Conservation (phyloP, 2,329 filamentous ascomycete genomes). For the Clathrospora elynae region DNA sequence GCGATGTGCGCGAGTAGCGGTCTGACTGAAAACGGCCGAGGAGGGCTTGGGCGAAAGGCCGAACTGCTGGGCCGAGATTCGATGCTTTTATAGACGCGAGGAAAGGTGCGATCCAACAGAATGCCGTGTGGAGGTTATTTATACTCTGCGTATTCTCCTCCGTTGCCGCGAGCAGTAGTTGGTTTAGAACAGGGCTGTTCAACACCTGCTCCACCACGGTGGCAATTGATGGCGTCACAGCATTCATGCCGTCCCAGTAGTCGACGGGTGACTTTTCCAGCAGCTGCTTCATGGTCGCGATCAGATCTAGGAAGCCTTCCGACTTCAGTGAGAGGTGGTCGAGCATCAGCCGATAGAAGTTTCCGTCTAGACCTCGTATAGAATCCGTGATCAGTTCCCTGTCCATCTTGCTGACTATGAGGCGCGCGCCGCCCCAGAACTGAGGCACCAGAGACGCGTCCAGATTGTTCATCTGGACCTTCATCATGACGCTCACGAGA, state of each 20-base stretch:
- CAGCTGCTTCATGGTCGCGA: conserved; percentile 72
- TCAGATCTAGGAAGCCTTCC: conserved; percentile 67
- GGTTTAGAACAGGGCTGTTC: conserved; percentile 68
- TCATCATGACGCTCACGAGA: conserved; percentile 68
- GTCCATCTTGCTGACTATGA: conserved; percentile 75
- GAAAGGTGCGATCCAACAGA: conserved; percentile 79
- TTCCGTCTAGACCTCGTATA: conserved; percentile 77
- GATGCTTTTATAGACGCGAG: conserved; percentile 75
- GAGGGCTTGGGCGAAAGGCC: conserved; percentile 76
- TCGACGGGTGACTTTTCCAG: conserved; percentile 76
- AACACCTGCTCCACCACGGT: conserved; percentile 85
- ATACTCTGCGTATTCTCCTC: conserved; percentile 57
- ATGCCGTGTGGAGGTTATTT: conserved; percentile 65
- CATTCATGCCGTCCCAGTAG: conserved; percentile 87
- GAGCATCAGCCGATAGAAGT: conserved; percentile 64
- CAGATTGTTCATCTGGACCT: conserved; percentile 62
- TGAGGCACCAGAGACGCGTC: conserved; percentile 63
- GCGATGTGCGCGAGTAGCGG: conserved; percentile 61
- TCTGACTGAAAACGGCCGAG: conserved; percentile 67
- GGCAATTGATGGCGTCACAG: conserved; percentile 78
- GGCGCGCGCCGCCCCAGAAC: conserved; percentile 79
- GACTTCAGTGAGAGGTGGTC: conserved; percentile 64
- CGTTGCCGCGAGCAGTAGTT: conserved; percentile 59
- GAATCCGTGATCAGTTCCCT: conserved; percentile 76
- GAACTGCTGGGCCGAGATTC: conserved; percentile 78